Base-by-base conservation (phyloP, 129 eudicot species). In the Artemisia tridentata region DNA sequence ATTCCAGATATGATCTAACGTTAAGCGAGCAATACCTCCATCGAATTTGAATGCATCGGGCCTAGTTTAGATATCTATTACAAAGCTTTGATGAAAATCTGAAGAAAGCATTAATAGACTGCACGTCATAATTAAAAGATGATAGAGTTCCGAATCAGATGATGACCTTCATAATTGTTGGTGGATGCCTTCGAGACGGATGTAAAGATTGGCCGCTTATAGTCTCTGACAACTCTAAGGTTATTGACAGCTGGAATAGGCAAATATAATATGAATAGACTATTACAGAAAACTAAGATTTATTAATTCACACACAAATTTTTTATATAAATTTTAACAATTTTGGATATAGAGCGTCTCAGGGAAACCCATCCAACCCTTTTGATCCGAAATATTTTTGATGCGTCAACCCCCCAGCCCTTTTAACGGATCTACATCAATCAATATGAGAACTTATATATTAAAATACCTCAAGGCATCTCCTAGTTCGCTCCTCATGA, bases 41-140 rank as follows among this genome's bases (percentile, higher is more conserved):
- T 90, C 41, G 92, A 96, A 81, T 86, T 78, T 31, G 99, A 90
- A 83, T 93, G 99, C 99, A 93, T 87, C 80, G 95, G 90, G 38
- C 89, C 97, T 75, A 93, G 82, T 64, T 93, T 92, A 76, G 99
- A 96, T 59, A 93, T 86, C 99, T 93, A 85, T 51, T 23, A 23
- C 60, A 78, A 34, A 45, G 21, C 57, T 17, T 74, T 34, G 47
- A 2, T 23, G 25, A 23, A 23, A 23, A 23, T 23, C 25, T 23
- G 2, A 23, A 23, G 2, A 23, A 23, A 23, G 1, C 25, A 23
- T 23, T 23, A 23, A 23, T 23, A 23, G 25, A 23, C 25, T 23
- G 25, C 25, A 23, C 25, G n/a, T n/a, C n/a, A n/a, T n/a, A n/a
- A n/a, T n/a, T n/a, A n/a, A n/a, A n/a, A n/a, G n/a, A n/a, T 18